Evolutionary conservation across 257 asterid species (phyloP).

Genomic region (Salvia rosmarinus): DNA sequence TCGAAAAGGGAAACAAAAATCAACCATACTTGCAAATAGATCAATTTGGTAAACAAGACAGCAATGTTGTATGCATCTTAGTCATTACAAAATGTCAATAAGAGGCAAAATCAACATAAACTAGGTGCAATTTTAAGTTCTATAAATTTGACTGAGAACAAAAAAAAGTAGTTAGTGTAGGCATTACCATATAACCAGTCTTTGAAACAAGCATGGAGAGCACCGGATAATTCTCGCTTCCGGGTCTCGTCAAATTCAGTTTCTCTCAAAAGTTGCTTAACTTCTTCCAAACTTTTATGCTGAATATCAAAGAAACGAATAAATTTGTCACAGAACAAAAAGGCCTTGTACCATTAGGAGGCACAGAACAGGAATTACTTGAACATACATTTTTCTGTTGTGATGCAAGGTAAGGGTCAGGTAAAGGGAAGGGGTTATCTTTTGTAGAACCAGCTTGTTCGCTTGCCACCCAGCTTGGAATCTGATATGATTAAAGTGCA

Average conservation of each 20-base stretch:
- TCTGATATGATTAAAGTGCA: slow-evolving; percentile 46
- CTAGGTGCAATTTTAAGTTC: neutral
- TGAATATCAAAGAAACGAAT: slow-evolving; percentile 41
- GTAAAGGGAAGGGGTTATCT: slow-evolving; percentile 78
- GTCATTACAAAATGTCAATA: slow-evolving; percentile 14
- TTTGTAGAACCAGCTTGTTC: slow-evolving; percentile 69
- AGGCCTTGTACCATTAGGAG: neutral
- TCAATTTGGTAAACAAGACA: neutral
- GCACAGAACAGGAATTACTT: slow-evolving; percentile 1
- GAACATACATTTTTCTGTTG: slow-evolving; percentile 79
- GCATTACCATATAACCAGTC: slow-evolving; percentile 82
- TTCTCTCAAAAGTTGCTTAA: slow-evolving; percentile 69
- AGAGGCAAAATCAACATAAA: neutral
- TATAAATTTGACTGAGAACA: neutral
- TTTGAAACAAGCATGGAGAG: slow-evolving; percentile 75
- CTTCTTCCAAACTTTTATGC: slow-evolving; percentile 70
- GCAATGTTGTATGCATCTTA: neutral
- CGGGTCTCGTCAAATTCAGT: slow-evolving; percentile 72
- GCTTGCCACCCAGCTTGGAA: slow-evolving; percentile 74
- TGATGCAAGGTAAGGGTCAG: slow-evolving; percentile 74
- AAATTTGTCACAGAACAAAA: slow-evolving; percentile 18
- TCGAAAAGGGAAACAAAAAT: slow-evolving; percentile 16
- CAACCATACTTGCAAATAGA: neutral
- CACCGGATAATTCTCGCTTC: slow-evolving; percentile 73
- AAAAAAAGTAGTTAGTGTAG: neutral